Conservation (phyloP, 2,329 filamentous ascomycete genomes). For the Xylaria sp. region DNA sequence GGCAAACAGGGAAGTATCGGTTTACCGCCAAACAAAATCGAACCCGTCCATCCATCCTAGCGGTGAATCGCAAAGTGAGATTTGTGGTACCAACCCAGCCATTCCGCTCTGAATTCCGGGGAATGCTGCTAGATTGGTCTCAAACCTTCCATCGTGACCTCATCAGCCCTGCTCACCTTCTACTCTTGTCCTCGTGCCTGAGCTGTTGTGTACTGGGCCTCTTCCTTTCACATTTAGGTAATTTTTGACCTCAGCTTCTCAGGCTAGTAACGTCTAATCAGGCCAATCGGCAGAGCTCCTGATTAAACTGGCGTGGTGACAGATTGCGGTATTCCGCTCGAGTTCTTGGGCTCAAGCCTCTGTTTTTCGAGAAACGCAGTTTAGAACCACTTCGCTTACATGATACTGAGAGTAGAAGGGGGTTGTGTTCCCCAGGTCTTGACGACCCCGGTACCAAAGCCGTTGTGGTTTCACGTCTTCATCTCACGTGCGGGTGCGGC, state of each 20-base stretch:
- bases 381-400: neutral
- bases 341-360: neutral
- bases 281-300: neutral
- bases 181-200: conserved; percentile 28
- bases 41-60: neutral
- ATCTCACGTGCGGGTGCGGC: conserved; percentile 24
- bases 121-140: conserved; percentile 6
- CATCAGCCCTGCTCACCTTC: conserved; percentile 25
- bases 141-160: conserved; percentile 31
- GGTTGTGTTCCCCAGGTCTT: neutral
- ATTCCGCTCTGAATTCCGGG: conserved; percentile 10
- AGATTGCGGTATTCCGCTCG: neutral
- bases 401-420: neutral
- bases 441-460: neutral
- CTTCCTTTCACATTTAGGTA: neutral
- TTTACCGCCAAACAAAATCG: conserved; percentile 9
- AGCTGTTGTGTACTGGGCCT: neutral
- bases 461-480: conserved; percentile 2
- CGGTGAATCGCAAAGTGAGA: conserved; percentile 19
- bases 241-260: neutral
- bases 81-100: neutral
- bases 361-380: neutral
- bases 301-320: neutral
- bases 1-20: conserved; percentile 2
- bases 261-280: neutral